A percentile compares a stretch with the other conserved stretches of the same genome.
Conservation (phyloP, 768 basidiomycete species). For the Cystobasidium ongulense region DNA sequence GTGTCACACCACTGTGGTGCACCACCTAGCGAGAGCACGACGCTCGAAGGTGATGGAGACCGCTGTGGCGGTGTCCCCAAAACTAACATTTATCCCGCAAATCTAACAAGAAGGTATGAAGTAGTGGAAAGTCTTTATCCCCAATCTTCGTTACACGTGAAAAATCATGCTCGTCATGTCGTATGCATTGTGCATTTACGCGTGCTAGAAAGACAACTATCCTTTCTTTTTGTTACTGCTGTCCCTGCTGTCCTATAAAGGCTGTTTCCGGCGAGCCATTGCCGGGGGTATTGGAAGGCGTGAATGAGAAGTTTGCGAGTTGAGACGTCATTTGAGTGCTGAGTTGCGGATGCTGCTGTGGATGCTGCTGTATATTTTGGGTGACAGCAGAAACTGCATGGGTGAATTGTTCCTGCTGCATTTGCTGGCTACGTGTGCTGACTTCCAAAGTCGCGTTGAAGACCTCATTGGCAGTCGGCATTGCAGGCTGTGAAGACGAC, state of each 20-base stretch:
- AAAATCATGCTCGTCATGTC: background rate
- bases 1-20: too few species aligned
- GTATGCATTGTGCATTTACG: background rate
- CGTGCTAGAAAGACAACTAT: background rate
- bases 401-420: constrained; percentile 23
- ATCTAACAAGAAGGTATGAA: background rate
- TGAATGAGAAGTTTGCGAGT: constrained; percentile 25
- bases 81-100: background rate
- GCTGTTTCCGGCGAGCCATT: constrained; percentile 11
- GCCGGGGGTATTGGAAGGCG: constrained; percentile 23
- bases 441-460: constrained; percentile 29
- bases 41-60: too few species aligned
- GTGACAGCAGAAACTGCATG: constrained; percentile 23
- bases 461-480: constrained; percentile 23
- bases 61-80: background rate
- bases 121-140: background rate
- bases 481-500: background rate
- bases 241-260: background rate
- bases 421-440: constrained; percentile 18
- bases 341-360: background rate
- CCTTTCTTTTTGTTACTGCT: background rate
- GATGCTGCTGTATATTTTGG: background rate
- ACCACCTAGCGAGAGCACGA: too few species aligned
- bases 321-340: constrained; percentile 12
- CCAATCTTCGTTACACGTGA: background rate